Base-by-base conservation (phyloP, 805 yeast species). In the Metschnikowia dekortorum region DNA sequence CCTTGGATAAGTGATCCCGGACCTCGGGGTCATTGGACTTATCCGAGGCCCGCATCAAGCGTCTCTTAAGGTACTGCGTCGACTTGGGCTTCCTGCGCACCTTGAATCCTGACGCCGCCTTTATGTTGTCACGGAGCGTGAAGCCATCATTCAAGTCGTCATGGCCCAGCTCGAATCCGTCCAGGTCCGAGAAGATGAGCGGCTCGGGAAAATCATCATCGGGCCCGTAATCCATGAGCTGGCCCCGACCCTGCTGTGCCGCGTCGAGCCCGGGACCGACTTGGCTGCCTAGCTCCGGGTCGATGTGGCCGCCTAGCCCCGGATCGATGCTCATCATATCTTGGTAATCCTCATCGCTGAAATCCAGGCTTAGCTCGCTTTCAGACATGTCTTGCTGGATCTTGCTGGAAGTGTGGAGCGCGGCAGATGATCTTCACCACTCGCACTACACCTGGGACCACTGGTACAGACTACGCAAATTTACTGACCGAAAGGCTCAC, bases 21-120 rank as follows among this genome's bases (percentile, higher is more conserved):
- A 89, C 87, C 63, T 87, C 96, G 0, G 91, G 96, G 56, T 84
- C 84, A 53, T 82, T 59, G 26, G 80, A 80, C 45, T 74, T 67
- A 36, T 71, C 63, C 26, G 78, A 50, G 26, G 60, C 61, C 31
- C 61, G 50, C 61, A 62, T 66, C 56, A 72, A 65, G 53, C 66
- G 69, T 11, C 78, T 61, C 52, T 70, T 67, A 61, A 73, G 57
- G 59, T 64, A 48, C 67, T 76, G 53, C 64, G 68, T 57, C 62
- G 69, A 53, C 30, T 56, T 62, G 47, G 70, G 68, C 47, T 61
- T 59, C 31, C 55, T 58, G 58, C 75, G 81, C 1, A 74, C 71
- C 57, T 74, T 79, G 66, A 85, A 83, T 56, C 84, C 84, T 42
- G 82, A 78, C 0, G 89, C 92, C 49, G 78, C 84, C 61, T 88